Base-by-base conservation (phyloP, 495 filamentous ascomycete species). In the Talaromyces wortmannii region DNA sequence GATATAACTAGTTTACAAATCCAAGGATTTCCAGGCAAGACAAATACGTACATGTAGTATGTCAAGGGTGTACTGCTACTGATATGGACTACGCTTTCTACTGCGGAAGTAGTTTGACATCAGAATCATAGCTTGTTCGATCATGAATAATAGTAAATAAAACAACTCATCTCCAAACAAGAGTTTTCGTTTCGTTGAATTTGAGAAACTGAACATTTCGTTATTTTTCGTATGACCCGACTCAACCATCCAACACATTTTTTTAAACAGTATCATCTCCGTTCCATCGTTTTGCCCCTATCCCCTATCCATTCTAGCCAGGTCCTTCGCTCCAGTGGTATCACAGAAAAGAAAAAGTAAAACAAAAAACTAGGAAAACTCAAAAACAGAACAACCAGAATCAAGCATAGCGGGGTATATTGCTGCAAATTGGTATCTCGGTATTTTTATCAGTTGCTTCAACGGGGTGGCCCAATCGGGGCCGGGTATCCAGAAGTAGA, bases 401-500 rank as follows among this genome's bases (percentile, higher is more conserved):
- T 23, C 65, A 72, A 76, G 71, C 74, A 75, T 77, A 80, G 77
- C 77, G 80, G 74, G 74, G 74, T 78, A 78, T 78, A 78, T 72
- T 76, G 74, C 74, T 78, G 69, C 70, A 71, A 85, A 81, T 82
- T 78, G 77, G 81, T 74, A 72, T 61, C 73, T 65, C 65, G 50
- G 42, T 50, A 64, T 53, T 31, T 46, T 46, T 45, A 31, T 45
- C 31, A 45, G 43, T 53, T 53, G 23, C 42, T 45, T 53, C 52
- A 90, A 85, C 87, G 87, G 77, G 85, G 89, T 81, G 87, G 86
- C 77, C 86, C 88, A 77, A 88, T 87, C 31, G 88, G 88, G 79
- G 84, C 88, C 81, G 88, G 88, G 88, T 91, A 91, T 90, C 87
- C 87, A 83, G 87, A 90, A 85, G 83, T 87, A 78, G 90, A 95